A percentile compares a stretch with the other conserved stretches of the same genome.
These are phyloP conservation scores for Lodderomyces beijingensis DNA, from an alignment of 1,139 yeast species.

Conservation along the genomic window DNA sequence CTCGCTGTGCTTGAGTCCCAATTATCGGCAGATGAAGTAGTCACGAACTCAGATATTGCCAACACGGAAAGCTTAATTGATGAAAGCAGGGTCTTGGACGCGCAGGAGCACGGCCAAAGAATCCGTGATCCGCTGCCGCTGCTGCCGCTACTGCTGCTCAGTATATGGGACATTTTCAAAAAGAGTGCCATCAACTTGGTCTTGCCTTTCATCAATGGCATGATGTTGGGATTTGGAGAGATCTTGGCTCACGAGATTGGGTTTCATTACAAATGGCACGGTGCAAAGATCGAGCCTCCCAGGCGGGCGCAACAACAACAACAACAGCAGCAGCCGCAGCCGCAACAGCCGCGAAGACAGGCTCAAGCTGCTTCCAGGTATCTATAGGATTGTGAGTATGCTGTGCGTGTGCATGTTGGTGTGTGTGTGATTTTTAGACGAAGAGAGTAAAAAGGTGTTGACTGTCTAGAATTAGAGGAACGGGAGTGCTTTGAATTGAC, in stretches of 20 bases:
- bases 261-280: constrained; percentile 71
- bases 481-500: too few relatives aligned
- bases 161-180: constrained; percentile 23
- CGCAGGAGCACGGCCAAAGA: constrained; percentile 8
- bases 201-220: constrained; percentile 86
- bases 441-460: too few relatives aligned
- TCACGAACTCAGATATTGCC: constrained; percentile 23
- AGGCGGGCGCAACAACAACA: constrained; percentile 21
- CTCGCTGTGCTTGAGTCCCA: constrained; percentile 61
- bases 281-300: constrained; percentile 58
- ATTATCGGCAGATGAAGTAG: constrained; percentile 62
- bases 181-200: constrained; percentile 69
- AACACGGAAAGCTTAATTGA: constrained; percentile 21
- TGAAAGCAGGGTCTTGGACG: constrained; percentile 16
- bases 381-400: background rate
- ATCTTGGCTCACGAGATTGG: constrained; percentile 92
- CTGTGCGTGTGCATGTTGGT: constrained; percentile 1
- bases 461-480: too few relatives aligned
- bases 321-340: constrained; percentile 8
- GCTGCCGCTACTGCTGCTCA: constrained; percentile 24
- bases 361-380: background rate
- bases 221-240: constrained; percentile 97
- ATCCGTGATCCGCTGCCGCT: constrained; percentile 1
- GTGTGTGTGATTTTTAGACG: background rate
- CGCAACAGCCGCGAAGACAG: constrained; percentile 15